These are phyloP conservation scores for Trametes villosa DNA, from an alignment of 768 basidiomycete species.

Conservation along the genomic window DNA sequence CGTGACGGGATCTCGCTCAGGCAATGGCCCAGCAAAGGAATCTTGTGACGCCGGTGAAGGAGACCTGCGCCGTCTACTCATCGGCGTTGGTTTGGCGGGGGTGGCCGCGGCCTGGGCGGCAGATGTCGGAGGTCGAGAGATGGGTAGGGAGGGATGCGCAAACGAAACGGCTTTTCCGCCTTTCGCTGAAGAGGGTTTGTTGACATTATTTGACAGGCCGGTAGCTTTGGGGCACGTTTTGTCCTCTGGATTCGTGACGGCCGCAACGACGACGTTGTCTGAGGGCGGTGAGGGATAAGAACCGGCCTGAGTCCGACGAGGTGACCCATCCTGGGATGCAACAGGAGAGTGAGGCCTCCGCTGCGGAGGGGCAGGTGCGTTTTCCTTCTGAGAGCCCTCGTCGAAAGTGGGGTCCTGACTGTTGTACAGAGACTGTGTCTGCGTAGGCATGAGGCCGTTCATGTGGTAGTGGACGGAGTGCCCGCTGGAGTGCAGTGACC, in stretches of 20 bases:
- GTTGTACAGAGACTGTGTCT: conserved; percentile 53
- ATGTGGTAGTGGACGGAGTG: conserved; percentile 52
- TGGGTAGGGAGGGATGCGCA: conserved; percentile 30
- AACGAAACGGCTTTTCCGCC: conserved; percentile 38
- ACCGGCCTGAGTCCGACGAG: neutral
- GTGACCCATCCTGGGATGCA: neutral
- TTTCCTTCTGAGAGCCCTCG: conserved; percentile 60
- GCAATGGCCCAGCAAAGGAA: conserved; percentile 61
- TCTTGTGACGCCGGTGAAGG: conserved; percentile 54
- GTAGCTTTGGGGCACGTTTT: neutral
- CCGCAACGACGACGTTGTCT: neutral
- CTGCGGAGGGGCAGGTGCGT: conserved; percentile 37
- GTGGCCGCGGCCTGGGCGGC: conserved; percentile 23
- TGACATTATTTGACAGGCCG: neutral
- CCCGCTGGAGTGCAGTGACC: conserved; percentile 12
- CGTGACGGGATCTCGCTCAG: conserved; percentile 48
- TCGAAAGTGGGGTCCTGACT: conserved; percentile 33
- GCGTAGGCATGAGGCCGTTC: conserved; percentile 58
- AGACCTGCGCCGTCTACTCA: conserved; percentile 36
- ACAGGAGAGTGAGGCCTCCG: conserved; percentile 11
- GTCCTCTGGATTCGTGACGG: neutral
- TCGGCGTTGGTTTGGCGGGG: conserved; percentile 30
- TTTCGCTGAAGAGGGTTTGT: neutral
- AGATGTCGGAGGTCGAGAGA: neutral
- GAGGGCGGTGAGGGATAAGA: conserved; percentile 6